phyloP scores from a whole-genome alignment of 257 asterid species.

The Pogostemon cablin region DNA sequence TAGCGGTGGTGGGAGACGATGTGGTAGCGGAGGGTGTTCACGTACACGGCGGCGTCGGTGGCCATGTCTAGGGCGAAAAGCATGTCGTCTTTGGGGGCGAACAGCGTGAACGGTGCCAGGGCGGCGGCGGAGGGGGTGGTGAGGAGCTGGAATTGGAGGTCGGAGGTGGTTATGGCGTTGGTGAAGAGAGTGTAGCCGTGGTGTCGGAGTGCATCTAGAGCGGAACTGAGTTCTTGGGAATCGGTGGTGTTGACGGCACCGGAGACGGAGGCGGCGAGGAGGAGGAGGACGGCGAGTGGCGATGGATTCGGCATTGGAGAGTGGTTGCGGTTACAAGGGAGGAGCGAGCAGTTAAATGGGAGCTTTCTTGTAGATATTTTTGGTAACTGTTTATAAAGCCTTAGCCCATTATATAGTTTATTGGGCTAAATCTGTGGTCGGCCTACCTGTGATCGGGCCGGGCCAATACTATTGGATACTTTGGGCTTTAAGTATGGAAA shows the following conservation, averaged over 20 bases:
- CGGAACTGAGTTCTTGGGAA: conserved; percentile 37
- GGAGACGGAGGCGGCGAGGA: conserved; percentile 29
- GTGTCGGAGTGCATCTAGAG: conserved; percentile 41
- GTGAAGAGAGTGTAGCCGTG: conserved; percentile 62
- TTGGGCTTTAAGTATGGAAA: no score
- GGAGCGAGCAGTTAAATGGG: background rate
- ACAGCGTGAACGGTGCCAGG: conserved; percentile 45
- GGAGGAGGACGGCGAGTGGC: conserved; percentile 30
- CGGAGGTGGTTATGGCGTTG: conserved; percentile 70
- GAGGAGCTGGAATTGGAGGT: conserved; percentile 59
- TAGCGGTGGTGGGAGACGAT: conserved; percentile 53
- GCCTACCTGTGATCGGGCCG: no score
- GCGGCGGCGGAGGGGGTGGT: conserved; percentile 10
- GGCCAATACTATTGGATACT: no score
- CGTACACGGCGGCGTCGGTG: conserved; percentile 54
- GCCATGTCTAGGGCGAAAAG: conserved; percentile 63
- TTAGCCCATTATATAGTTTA: no score
- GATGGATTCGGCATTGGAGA: conserved; percentile 28
- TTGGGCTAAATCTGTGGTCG: no score
- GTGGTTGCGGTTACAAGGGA: conserved; percentile 30
- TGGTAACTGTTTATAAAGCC: no score
- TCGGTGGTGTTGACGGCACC: conserved; percentile 2
- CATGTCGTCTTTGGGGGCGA: conserved; percentile 53
- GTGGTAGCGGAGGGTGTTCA: conserved; percentile 63
- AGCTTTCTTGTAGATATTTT: no score